Evolutionary conservation across 352 stramenopile genomes (phyloP), one percentile per base, ranked within the genome.

Genomic region (Globisporangium nunn): DNA sequence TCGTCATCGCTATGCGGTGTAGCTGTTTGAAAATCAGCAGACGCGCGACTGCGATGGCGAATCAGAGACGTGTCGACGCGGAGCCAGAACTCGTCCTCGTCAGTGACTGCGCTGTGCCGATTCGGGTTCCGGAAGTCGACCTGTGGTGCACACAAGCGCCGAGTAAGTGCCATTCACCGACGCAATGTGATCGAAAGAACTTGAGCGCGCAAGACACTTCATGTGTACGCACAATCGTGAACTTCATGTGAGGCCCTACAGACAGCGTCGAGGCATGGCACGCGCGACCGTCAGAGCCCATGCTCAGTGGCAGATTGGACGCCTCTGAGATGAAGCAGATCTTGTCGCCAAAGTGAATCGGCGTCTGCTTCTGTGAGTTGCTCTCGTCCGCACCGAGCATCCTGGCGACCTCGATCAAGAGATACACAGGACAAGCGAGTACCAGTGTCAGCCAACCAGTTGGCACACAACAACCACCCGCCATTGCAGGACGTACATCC

Each of bases 321-420:
- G 54, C 53, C 8, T 64, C 52, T 14, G 76, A 87, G 28, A 89
- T 60, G 28, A 89, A 58, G 49, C 76, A 86, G 50, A 89, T 71
- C 40, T 73, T 61, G 50, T 89, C 79, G 12, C 79, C 79, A 52
- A 77, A 89, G 59, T 72, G 72, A 17, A 87, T 67, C 0, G 79
- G 76, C 31, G 63, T 71, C 48, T 71, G 75, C 28, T 56, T 71
- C 7, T 63, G 56, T n/a, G 72, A 71, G 59, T 89, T 88, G 28
- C 75, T 64, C 17, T 72, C 63, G 12, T 78, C 58, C 0, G 75
- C 50, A 1, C 68, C 65, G 15, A 64, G 54, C 54, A 54, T 68
- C 56, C 65, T 78, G 48, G 14, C 18, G 18, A 29, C 43, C 43
- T 6, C 44, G 6, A 49, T 11, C 23, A 5, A 43, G 12, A 37